Evolutionary conservation across 2,329 filamentous ascomycete genomes (phyloP).

Genomic region (Cyclaneusma minus): DNA sequence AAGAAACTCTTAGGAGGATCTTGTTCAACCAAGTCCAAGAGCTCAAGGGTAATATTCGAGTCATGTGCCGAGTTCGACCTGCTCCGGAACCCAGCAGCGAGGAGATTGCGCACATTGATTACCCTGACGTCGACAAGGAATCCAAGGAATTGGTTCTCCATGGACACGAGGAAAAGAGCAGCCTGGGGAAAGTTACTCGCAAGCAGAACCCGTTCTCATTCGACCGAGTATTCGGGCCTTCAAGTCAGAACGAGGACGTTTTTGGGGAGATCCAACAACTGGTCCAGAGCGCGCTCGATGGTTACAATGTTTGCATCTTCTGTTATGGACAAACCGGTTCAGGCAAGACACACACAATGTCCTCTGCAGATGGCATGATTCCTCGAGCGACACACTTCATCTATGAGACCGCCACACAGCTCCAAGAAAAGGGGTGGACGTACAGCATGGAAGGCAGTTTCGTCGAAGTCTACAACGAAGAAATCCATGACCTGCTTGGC

Average conservation of each 20-base stretch:
- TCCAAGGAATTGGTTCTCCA: slow-evolving; percentile 75
- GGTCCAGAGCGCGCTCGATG: slow-evolving; percentile 89
- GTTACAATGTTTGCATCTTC: slow-evolving; percentile 98
- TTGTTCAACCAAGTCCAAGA: slow-evolving; percentile 97
- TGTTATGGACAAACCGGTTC: slow-evolving; percentile 96
- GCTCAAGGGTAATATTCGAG: slow-evolving; percentile 92
- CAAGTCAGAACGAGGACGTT: slow-evolving; percentile 65
- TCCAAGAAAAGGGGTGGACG: slow-evolving; percentile 84
- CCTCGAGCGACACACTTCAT: slow-evolving; percentile 87
- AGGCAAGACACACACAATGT: slow-evolving; percentile 97
- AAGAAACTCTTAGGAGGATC: slow-evolving; percentile 79
- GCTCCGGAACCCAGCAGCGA: slow-evolving; percentile 41
- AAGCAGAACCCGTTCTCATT: slow-evolving; percentile 81
- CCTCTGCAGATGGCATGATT: slow-evolving; percentile 81
- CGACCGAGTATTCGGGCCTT: slow-evolving; percentile 77
- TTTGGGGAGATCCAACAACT: slow-evolving; percentile 96
- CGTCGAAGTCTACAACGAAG: slow-evolving; percentile 96
- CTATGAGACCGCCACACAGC: slow-evolving; percentile 67
- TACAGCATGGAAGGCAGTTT: slow-evolving; percentile 94
- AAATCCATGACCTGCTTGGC: slow-evolving; percentile 77
- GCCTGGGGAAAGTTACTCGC: slow-evolving; percentile 57
- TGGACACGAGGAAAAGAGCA: slow-evolving; percentile 72
- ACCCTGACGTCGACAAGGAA: slow-evolving; percentile 66
- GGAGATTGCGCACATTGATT: slow-evolving; percentile 57
- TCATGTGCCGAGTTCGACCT: slow-evolving; percentile 92